Evolutionary conservation across 2,329 filamentous ascomycete species (phyloP).

Genomic region (Ilyonectria mors-panacis): DNA sequence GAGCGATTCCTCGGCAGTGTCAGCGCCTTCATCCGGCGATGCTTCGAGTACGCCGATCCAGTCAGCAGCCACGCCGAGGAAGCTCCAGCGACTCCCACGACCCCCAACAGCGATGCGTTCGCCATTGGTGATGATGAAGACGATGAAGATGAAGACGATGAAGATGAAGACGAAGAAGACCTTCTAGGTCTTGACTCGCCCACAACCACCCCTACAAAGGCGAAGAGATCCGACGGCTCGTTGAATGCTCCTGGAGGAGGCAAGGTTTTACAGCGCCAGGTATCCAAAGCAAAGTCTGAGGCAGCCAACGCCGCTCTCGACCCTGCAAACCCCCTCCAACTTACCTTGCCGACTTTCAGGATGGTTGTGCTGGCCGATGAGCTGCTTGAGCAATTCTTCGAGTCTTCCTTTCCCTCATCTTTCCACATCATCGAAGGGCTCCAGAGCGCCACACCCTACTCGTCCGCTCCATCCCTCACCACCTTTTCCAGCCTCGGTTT

Average conservation of each 20-base stretch:
- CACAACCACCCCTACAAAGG: constrained; percentile 57
- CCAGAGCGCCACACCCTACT: constrained; percentile 49
- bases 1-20: constrained; percentile 94
- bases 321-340: constrained; percentile 92
- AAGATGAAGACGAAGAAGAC: constrained; percentile 62
- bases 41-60: constrained; percentile 98
- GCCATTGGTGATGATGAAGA: constrained; percentile 83
- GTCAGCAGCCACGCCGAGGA: constrained; percentile 70
- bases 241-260: constrained; percentile 47
- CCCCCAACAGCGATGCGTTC: constrained; percentile 69
- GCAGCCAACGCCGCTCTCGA: constrained; percentile 92
- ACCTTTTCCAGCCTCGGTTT: constrained; percentile 85
- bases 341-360: constrained; percentile 96
- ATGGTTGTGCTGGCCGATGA: constrained; percentile 99
- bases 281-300: constrained; percentile 78
- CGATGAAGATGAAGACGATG: constrained; percentile 56
- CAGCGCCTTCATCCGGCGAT: constrained; percentile 94
- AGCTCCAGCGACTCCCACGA: constrained; percentile 36
- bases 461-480: constrained; percentile 76
- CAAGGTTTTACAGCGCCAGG: constrained; percentile 51
- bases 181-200: constrained; percentile 73
- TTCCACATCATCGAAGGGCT: constrained; percentile 86
- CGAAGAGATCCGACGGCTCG: constrained; percentile 60
- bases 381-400: constrained; percentile 95
- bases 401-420: constrained; percentile 92